phyloP scores from a whole-genome alignment of 192 early-diverging fungal genomes.

The Rhizoclosmatium sp. region DNA sequence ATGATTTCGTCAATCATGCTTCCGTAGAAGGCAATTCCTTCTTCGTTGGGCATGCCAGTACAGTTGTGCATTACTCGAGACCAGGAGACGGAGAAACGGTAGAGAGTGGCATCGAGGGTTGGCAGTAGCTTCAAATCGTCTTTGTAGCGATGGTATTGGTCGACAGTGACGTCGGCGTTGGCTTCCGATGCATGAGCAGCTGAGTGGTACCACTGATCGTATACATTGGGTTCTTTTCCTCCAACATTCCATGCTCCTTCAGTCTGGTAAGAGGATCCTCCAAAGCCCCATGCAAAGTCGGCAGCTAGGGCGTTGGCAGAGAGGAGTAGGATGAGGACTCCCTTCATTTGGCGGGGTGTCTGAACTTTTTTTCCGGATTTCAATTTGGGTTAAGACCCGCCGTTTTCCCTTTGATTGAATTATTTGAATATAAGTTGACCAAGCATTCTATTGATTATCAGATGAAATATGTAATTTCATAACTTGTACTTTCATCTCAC shows the following conservation, averaged over 20 bases:
- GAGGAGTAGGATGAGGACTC: too few relatives aligned
- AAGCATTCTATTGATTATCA: too few relatives aligned
- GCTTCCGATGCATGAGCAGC: background rate
- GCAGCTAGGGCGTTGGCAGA: background rate
- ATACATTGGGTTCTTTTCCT: constrained; percentile 40
- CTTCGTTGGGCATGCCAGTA: constrained; percentile 26
- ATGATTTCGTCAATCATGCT: constrained; percentile 45
- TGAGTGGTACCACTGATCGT: background rate
- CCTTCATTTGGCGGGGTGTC: too few relatives aligned
- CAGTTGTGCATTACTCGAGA: constrained; percentile 42
- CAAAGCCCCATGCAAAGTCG: constrained; percentile 30
- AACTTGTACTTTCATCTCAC: background rate
- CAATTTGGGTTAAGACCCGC: too few relatives aligned
- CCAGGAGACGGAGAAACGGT: constrained; percentile 52
- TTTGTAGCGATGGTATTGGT: constrained; percentile 41
- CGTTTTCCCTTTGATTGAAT: too few relatives aligned
- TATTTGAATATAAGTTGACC: too few relatives aligned
- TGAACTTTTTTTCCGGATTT: too few relatives aligned
- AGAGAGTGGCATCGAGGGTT: constrained; percentile 38
- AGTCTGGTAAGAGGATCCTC: constrained; percentile 52
- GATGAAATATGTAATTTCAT: too few relatives aligned
- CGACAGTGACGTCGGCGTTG: constrained; percentile 22
- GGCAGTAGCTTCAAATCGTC: constrained; percentile 36
- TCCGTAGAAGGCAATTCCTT: constrained; percentile 42
- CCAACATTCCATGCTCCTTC: constrained; percentile 56